phyloP scores from a whole-genome alignment of 495 filamentous ascomycete species.

The Amphirosellinia nigrospora region DNA sequence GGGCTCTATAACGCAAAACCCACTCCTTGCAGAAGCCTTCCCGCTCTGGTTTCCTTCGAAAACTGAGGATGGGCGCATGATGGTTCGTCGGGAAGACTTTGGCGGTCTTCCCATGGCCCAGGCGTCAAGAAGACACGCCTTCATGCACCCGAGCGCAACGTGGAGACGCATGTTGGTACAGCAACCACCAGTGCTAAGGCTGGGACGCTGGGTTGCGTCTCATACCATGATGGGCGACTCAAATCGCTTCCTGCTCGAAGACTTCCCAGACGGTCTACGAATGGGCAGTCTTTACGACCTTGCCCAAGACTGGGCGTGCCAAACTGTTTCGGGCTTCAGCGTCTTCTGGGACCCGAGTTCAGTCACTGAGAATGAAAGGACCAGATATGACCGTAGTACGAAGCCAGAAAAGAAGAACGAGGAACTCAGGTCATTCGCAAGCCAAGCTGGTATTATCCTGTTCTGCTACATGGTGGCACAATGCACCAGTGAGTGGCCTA shows the following conservation, averaged over 20 bases:
- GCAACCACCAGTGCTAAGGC: constrained; percentile 15
- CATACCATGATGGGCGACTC: background rate
- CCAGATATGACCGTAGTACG: background rate
- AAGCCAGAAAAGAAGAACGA: background rate
- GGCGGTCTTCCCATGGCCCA: background rate
- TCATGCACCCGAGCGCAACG: constrained; percentile 24
- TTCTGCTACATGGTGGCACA: background rate
- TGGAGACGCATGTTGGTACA: constrained; percentile 31
- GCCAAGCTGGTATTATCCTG: background rate
- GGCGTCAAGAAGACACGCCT: constrained; percentile 5
- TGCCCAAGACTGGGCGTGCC: background rate
- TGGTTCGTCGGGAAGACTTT: background rate
- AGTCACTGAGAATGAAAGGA: background rate
- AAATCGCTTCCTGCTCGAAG: background rate
- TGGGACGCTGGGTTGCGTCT: background rate
- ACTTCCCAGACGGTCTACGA: background rate
- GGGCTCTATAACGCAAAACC: background rate
- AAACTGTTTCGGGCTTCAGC: background rate
- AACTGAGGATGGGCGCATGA: background rate
- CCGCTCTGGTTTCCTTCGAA: background rate
- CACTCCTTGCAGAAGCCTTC: background rate
- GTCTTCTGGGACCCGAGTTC: background rate
- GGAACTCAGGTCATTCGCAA: background rate
- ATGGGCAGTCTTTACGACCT: background rate
- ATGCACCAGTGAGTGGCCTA: background rate